Percentiles rank a stretch among this genome's conserved stretches.
Conservation (phyloP, 1,139 yeast species). For the Pichia kudriavzevii region DNA sequence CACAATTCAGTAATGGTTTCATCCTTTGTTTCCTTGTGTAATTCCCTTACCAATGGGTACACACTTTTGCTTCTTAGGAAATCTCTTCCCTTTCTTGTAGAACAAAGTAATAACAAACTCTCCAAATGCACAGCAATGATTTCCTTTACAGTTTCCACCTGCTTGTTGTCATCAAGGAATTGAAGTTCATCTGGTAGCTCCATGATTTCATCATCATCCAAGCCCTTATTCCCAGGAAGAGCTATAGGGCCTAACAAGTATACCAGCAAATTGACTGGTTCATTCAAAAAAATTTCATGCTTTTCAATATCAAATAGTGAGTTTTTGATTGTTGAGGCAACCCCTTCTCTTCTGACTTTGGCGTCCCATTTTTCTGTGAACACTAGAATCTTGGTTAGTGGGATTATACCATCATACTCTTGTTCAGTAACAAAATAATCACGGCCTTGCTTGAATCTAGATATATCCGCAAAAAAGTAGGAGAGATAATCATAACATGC, state of each 20-base stretch:
- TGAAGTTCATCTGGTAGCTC: conserved; percentile 87
- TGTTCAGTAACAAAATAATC: conserved; percentile 67
- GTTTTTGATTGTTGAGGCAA: conserved; percentile 87
- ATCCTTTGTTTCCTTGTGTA: conserved; percentile 62
- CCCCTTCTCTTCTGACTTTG: conserved; percentile 81
- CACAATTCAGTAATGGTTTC: conserved; percentile 63
- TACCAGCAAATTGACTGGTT: conserved; percentile 69
- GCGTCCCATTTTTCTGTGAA: conserved; percentile 78
- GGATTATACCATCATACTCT: conserved; percentile 68
- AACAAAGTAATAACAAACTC: conserved; percentile 66
- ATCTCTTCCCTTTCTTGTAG: conserved; percentile 67
- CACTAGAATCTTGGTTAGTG: conserved; percentile 70
- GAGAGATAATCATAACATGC: conserved; percentile 81
- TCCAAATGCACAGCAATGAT: conserved; percentile 70
- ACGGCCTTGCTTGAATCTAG: conserved; percentile 68
- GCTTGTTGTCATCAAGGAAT: conserved; percentile 66
- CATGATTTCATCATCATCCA: conserved; percentile 84
- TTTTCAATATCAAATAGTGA: conserved; percentile 71
- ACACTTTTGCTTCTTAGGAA: conserved; percentile 69
- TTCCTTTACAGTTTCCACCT: conserved; percentile 63
- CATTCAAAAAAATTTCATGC: conserved; percentile 53
- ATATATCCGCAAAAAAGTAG: conserved; percentile 83
- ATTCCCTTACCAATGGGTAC: conserved; percentile 76
- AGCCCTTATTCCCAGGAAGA: conserved; percentile 52
- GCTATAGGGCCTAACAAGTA: conserved; percentile 78